Evolutionary conservation across 805 yeast species (phyloP), one percentile per base, ranked within the genome.

Genomic region (Blastobotrys terrestris): DNA sequence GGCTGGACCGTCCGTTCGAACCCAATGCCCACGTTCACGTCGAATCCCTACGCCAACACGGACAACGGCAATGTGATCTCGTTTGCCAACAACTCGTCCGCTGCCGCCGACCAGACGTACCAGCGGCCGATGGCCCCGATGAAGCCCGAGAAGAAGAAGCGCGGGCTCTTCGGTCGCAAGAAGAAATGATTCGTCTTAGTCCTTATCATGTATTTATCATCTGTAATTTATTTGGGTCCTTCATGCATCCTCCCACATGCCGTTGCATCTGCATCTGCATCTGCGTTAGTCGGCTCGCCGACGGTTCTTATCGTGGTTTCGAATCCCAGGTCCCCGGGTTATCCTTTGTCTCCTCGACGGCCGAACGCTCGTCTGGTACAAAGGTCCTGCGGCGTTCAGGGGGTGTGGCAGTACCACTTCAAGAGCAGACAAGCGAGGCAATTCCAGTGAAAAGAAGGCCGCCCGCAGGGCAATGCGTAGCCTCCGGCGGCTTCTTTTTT

Each of bases 1-100:
- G 98, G 97, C 14, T 91, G 95, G 85, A 81, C 86, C 51, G 87
- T 88, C 7, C 81, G 97, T 73, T 78, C 86, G 73, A 67, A 68
- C 44, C 55, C 85, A 80, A 68, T 89, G 85, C 79, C 85, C 81
- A 39, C 71, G 72, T 66, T 78, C 74, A 66, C 54, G 43, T 52
- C 62, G 43, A 64, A 59, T 55, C 69, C 71, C 18, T 68, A 64
- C 63, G 69, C 35, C 35, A 26, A 26, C 35, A 26, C 35, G 51
- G 43, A 47, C 45, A 64, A 58, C 63, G 70, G 67, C 62, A 69
- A 69, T 57, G 64, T 64, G 61, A 70, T 62, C 70, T 69, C 73
- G 72, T 69, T 64, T 55, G 31, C 31, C 18, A 35, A 31, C 18
- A 31, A 47, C 31, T 42, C 52, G 46, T 48, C 51, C 50, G 50